Conservation (phyloP, 176 grass and related monocot species). For the Oryza officinalis region DNA sequence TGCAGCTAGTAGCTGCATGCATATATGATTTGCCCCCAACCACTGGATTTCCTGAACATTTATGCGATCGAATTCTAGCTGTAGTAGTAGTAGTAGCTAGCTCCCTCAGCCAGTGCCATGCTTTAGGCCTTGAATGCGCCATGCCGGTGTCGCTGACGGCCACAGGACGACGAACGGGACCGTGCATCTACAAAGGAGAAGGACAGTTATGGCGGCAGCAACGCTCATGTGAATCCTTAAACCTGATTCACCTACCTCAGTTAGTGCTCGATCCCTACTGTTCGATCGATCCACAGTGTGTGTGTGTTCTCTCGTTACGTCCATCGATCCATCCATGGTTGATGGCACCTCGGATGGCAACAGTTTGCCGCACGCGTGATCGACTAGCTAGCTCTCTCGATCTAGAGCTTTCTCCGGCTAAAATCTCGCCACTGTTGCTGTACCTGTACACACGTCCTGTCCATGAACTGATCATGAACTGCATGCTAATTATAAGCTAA, state of each 20-base stretch:
- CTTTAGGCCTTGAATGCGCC: slow-evolving; percentile 25
- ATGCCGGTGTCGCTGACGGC: slow-evolving; percentile 31
- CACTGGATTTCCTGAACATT: slow-evolving; percentile 18
- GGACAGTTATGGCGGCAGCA: slow-evolving; percentile 43
- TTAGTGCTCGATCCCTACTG: slow-evolving; percentile 15
- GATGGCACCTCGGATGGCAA: neutral
- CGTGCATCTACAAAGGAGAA: slow-evolving; percentile 36
- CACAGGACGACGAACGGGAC: slow-evolving; percentile 34
- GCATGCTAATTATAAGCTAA: neutral
- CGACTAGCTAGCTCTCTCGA: too few species aligned
- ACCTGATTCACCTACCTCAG: slow-evolving; percentile 47
- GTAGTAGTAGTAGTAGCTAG: neutral
- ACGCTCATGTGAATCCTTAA: slow-evolving; percentile 44
- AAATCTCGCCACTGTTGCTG: neutral
- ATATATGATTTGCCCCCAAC: neutral
- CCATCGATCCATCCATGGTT: neutral
- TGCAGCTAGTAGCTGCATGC: neutral
- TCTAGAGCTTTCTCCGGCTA: neutral
- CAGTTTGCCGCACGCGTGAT: neutral
- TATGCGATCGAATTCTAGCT: slow-evolving; percentile 12
- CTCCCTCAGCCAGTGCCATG: neutral
- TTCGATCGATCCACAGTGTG: too few species aligned
- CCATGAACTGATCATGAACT: neutral
- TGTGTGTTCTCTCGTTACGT: neutral
- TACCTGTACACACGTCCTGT: neutral